These are phyloP conservation scores for Tremella yokohamensis DNA, from an alignment of 768 basidiomycete genomes.

Conservation along the genomic window DNA sequence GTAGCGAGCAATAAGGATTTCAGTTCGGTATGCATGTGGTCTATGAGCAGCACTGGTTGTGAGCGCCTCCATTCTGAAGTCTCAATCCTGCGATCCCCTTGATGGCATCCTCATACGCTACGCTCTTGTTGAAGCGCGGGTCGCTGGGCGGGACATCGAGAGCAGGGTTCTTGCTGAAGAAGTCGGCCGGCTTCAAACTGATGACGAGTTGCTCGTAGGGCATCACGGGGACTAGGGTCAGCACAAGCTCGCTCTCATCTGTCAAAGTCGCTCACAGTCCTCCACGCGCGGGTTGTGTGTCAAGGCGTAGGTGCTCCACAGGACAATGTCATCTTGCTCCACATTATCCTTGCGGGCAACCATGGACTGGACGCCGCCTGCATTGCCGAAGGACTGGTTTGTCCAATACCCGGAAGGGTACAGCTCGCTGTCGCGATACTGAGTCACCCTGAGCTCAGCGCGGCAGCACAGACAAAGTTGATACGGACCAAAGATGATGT, in stretches of 20 bases:
- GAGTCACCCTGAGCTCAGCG: constrained; percentile 3
- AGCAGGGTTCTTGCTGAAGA: constrained; percentile 10
- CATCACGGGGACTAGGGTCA: constrained; percentile 7
- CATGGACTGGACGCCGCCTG: constrained; percentile 34
- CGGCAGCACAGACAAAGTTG: no score
- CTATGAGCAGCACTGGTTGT: no score
- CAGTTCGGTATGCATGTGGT: no score
- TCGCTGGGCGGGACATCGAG: constrained; percentile 8
- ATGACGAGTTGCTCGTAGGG: constrained; percentile 4
- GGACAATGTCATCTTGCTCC: constrained; percentile 14
- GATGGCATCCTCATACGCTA: no score
- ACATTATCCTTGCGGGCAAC: constrained; percentile 34
- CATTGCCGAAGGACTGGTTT: constrained; percentile 37
- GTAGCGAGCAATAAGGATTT: no score
- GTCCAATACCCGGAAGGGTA: constrained; percentile 38
- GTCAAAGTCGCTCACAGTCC: constrained; percentile 3
- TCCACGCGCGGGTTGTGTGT: constrained; percentile 11
- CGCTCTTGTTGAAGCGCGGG: constrained; percentile 7
- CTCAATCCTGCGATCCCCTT: no score
- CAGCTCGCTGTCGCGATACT: constrained; percentile 37
- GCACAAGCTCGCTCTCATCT: no score
- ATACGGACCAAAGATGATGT: no score
- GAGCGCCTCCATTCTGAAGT: no score
- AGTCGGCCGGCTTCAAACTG: constrained; percentile 11
- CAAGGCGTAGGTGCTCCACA: constrained; percentile 13